Percentiles rank a stretch among this genome's conserved stretches.
Evolutionary conservation across 805 yeast species (phyloP).

Genomic region (Saccharomycopsis malanga): DNA sequence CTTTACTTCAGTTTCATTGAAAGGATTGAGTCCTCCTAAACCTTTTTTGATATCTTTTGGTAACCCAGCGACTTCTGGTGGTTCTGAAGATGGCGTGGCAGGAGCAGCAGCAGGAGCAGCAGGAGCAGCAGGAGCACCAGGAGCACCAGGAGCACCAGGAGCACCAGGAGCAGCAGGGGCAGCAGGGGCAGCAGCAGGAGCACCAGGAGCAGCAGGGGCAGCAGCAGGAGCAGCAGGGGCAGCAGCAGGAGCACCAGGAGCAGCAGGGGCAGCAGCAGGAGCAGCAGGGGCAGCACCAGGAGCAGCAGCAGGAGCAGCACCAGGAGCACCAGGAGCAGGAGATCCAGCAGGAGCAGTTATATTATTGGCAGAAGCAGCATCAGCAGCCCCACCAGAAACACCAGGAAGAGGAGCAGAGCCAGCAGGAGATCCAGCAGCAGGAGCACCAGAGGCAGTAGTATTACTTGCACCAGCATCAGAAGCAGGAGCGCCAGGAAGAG

Average conservation of each 20-base stretch:
- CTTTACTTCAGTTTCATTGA: neutral
- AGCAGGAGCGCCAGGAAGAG: neutral
- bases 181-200: neutral
- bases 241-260: neutral
- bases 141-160: neutral
- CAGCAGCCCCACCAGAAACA: neutral
- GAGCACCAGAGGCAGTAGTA: neutral
- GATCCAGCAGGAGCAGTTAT: neutral
- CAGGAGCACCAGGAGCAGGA: neutral
- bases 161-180: slow-evolving; percentile 5
- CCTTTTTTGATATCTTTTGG: neutral
- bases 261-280: neutral
- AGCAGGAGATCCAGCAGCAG: neutral
- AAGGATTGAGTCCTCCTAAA: neutral
- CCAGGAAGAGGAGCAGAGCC: neutral
- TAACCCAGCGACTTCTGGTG: neutral
- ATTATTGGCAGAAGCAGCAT: neutral
- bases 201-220: neutral
- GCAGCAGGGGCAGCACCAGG: neutral
- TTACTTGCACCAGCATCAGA: neutral
- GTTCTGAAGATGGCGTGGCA: neutral
- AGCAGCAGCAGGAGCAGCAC: slow-evolving; percentile 1
- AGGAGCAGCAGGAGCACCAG: slow-evolving; percentile 3
- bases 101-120: neutral
- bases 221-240: neutral